Evolutionary conservation across 805 yeast genomes (phyloP).

Genomic region (Priceomyces haplophilus): DNA sequence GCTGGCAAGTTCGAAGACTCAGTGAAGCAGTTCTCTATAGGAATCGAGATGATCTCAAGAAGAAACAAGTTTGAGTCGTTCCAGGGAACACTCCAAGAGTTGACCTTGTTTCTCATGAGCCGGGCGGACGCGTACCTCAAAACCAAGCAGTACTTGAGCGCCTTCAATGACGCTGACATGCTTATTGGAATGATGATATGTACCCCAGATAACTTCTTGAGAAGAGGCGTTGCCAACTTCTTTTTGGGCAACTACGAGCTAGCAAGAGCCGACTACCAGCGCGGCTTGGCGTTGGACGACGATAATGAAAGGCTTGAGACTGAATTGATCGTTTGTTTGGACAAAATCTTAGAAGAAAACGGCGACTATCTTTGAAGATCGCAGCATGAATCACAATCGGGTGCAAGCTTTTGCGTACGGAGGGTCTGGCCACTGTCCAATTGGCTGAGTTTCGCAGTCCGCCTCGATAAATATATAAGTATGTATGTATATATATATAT

Average conservation of each 20-base stretch:
- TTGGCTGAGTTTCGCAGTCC: neutral
- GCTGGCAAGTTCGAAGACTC: conserved; percentile 56
- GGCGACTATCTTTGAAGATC: conserved; percentile 46
- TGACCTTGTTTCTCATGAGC: conserved; percentile 62
- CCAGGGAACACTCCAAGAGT: conserved; percentile 67
- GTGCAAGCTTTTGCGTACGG: neutral
- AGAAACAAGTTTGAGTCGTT: conserved; percentile 74
- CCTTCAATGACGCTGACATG: conserved; percentile 68
- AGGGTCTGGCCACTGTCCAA: conserved; percentile 1
- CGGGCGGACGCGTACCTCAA: conserved; percentile 68
- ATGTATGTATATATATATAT: neutral
- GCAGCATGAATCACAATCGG: neutral
- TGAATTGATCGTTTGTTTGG: conserved; percentile 46
- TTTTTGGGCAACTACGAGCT: conserved; percentile 61
- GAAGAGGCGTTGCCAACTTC: conserved; percentile 63
- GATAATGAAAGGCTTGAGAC: conserved; percentile 47
- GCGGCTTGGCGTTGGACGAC: conserved; percentile 66
- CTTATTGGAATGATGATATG: conserved; percentile 55
- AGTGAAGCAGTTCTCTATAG: conserved; percentile 59
- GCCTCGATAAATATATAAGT: neutral
- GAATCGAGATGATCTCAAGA: conserved; percentile 63
- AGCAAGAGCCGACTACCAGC: conserved; percentile 65
- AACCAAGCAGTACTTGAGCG: conserved; percentile 52
- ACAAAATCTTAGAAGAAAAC: conserved; percentile 52
- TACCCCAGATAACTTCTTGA: conserved; percentile 66